Percentiles rank a stretch among this genome's conserved stretches.
Conservation (phyloP, 345 rosid species). For the Geranium rotundifolium region DNA sequence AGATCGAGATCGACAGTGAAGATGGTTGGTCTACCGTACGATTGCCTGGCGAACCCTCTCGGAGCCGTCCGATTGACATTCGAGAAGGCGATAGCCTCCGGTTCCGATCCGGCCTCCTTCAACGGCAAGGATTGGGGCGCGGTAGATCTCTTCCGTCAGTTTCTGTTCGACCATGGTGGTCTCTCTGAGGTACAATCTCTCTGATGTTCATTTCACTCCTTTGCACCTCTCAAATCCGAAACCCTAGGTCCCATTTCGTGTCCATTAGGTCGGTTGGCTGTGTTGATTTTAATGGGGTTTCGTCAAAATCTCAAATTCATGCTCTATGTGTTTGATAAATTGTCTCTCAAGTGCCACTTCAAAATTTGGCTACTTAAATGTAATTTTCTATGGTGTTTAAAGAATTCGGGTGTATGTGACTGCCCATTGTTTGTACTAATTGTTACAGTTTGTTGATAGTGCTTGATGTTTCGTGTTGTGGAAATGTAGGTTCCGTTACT, state of each 20-base stretch:
- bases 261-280: neutral
- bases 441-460: neutral
- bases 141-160: conserved; percentile 59
- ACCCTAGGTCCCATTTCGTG: neutral
- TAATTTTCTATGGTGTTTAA: neutral
- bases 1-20: conserved; percentile 9
- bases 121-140: conserved; percentile 88
- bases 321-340: neutral
- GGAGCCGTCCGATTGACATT: conserved; percentile 81
- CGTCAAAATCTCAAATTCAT: neutral
- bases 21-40: conserved; percentile 80
- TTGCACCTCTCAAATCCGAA: neutral
- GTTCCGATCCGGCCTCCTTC: conserved; percentile 52
- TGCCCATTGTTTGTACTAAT: neutral
- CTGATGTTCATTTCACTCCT: neutral
- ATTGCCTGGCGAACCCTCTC: conserved; percentile 70
- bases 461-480: neutral
- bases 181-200: conserved; percentile 39
- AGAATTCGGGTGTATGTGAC: neutral
- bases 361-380: neutral
- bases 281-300: neutral
- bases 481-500: conserved; percentile 57
- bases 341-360: neutral
- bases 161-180: conserved; percentile 51
- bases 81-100: conserved; percentile 54